A percentile compares a stretch with the other conserved stretches of the same genome.
These are phyloP conservation scores for Panaeolus papilionaceus DNA, from an alignment of 768 basidiomycete genomes.

Conservation along the genomic window DNA sequence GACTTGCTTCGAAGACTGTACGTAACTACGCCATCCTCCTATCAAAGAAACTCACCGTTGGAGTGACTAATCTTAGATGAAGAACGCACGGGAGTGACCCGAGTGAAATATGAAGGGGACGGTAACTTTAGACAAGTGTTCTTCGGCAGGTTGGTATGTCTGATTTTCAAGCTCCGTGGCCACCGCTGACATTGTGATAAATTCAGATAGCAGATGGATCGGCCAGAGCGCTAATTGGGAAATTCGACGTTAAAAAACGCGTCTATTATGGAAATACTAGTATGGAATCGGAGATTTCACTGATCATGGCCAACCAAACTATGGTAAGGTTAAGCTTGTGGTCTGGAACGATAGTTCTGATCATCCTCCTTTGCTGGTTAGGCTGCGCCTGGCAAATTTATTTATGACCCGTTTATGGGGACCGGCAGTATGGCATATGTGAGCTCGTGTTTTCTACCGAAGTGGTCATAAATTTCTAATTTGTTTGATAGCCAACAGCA, in stretches of 20 bases:
- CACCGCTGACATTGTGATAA: not conserved
- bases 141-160: conserved; percentile 87
- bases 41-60: not conserved
- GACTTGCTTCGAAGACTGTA: conserved; percentile 89
- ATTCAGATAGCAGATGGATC: conserved; percentile 62
- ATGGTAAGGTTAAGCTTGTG: conserved; percentile 53
- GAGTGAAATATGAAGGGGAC: conserved; percentile 62
- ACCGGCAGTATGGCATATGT: conserved; percentile 94
- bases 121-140: conserved; percentile 75
- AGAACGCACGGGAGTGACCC: conserved; percentile 51
- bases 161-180: conserved; percentile 6
- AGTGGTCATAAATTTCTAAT: not conserved
- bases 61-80: conserved; percentile 41
- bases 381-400: conserved; percentile 87
- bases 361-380: conserved; percentile 33
- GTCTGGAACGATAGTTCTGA: not conserved
- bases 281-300: conserved; percentile 96
- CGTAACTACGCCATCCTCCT: conserved; percentile 29
- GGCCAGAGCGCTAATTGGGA: conserved; percentile 69
- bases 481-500: conserved; percentile 69
- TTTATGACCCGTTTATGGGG: conserved; percentile 96
- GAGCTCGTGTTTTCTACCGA: conserved; percentile 24
- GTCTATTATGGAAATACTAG: conserved; percentile 94
- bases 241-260: conserved; percentile 90
- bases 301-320: conserved; percentile 97